Evolutionary conservation across 345 rosid species (phyloP).

Genomic region (Anastatica hierochuntica): DNA sequence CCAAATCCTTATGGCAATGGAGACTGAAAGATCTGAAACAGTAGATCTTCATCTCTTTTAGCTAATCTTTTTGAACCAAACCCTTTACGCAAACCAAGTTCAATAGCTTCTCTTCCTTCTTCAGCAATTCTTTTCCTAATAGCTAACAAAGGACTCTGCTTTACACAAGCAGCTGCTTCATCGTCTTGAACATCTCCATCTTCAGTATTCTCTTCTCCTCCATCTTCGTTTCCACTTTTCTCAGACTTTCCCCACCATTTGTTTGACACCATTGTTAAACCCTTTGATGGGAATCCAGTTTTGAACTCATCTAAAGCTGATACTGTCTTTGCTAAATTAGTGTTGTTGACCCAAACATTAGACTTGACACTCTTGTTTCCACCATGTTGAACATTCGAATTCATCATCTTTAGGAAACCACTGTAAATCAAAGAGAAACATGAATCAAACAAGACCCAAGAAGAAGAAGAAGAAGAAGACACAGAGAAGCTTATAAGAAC

Average conservation of each 20-base stretch:
- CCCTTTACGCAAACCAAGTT: constrained; percentile 32
- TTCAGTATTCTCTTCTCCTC: constrained; percentile 17
- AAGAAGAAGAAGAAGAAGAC: too few species aligned
- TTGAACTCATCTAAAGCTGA: constrained; percentile 52
- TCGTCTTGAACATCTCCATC: constrained; percentile 17
- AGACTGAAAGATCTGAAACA: constrained; percentile 39
- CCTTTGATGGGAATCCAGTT: constrained; percentile 57
- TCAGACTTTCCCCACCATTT: constrained; percentile 66
- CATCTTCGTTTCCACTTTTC: constrained; percentile 9
- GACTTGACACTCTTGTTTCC: constrained; percentile 20
- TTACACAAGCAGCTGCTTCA: constrained; percentile 5
- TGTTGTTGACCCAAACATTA: constrained; percentile 3
- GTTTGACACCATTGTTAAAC: constrained; percentile 38
- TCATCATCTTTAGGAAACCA: constrained; percentile 2
- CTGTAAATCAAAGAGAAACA: constrained; percentile 6
- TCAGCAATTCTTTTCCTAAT: constrained; percentile 36
- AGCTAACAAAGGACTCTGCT: constrained; percentile 29
- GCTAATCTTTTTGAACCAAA: constrained; percentile 25
- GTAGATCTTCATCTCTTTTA: constrained; percentile 36
- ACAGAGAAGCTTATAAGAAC: too few species aligned
- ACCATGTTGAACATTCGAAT: constrained; percentile 9
- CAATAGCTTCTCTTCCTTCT: constrained; percentile 45
- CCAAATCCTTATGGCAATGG: constrained; percentile 35
- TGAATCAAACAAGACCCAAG: too few species aligned
- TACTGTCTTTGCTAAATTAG: constrained; percentile 30